Conservation (phyloP, 768 basidiomycete genomes). For the Phanerochaete sordida region DNA sequence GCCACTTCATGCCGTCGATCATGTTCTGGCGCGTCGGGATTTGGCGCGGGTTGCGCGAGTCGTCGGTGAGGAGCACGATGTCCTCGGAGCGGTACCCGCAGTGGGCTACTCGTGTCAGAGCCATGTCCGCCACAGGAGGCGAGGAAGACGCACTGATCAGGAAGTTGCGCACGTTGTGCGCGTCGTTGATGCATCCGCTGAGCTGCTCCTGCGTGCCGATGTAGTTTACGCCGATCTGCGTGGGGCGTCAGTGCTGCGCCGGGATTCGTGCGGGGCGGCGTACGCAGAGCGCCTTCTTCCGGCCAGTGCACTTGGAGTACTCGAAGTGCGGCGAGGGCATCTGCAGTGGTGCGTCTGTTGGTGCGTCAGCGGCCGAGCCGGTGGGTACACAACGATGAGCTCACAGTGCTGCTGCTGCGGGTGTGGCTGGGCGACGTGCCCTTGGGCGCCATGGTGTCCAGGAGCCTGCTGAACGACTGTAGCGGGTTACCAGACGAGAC, state of each 20-base stretch:
- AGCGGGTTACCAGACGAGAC: background rate
- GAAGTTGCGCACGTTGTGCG: slow-evolving; percentile 75
- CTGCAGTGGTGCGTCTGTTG: background rate
- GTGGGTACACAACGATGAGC: background rate
- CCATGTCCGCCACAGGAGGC: background rate
- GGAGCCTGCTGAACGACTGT: background rate
- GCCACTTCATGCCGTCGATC: slow-evolving; percentile 85
- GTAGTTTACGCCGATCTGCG: slow-evolving; percentile 89
- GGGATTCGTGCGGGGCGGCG: slow-evolving; percentile 22
- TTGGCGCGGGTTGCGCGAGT: slow-evolving; percentile 55
- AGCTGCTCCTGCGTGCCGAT: slow-evolving; percentile 62
- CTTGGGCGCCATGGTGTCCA: background rate
- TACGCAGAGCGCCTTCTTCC: slow-evolving; percentile 86
- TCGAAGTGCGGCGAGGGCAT: slow-evolving; percentile 37
- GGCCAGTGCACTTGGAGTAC: slow-evolving; percentile 87
- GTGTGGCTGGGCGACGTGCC: too few species aligned
- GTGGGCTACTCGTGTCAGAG: slow-evolving; percentile 7
- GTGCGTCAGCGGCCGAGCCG: background rate
- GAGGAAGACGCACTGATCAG: slow-evolving; percentile 53
- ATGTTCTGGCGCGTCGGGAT: slow-evolving; percentile 83
- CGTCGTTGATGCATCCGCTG: slow-evolving; percentile 91
- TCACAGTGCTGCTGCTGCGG: background rate
- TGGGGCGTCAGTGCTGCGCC: background rate
- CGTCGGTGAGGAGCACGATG: slow-evolving; percentile 85
- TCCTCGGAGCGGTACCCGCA: slow-evolving; percentile 47